Conservation (phyloP, 768 basidiomycete genomes). For the Lyophyllum shimeji region DNA sequence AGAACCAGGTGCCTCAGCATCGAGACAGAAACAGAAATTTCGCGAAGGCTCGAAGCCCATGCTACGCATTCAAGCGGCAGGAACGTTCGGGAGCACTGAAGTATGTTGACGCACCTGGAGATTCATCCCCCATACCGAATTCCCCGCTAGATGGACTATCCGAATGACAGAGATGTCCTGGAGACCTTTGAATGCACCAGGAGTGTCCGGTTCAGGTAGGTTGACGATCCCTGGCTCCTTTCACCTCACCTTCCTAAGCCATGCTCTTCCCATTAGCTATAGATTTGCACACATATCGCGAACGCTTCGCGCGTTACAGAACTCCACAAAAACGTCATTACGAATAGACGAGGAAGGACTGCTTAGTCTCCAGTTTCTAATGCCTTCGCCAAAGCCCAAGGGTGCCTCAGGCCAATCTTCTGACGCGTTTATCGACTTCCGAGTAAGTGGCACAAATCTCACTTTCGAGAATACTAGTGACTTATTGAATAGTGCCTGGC, state of each 20-base stretch:
- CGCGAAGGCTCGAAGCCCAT: constrained; percentile 49
- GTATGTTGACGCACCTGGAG: constrained; percentile 33
- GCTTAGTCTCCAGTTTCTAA: constrained; percentile 87
- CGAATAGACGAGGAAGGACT: constrained; percentile 83
- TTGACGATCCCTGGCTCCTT: not conserved
- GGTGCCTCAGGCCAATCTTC: constrained; percentile 34
- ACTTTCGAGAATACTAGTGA: not conserved
- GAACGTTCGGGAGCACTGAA: constrained; percentile 85
- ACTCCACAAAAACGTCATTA: constrained; percentile 85
- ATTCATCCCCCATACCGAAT: constrained; percentile 1
- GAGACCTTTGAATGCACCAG: constrained; percentile 84
- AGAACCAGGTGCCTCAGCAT: constrained; percentile 15
- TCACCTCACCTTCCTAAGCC: not conserved
- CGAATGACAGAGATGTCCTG: constrained; percentile 87
- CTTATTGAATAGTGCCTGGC: constrained; percentile 37
- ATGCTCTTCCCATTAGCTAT: constrained; percentile 54
- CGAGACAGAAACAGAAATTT: constrained; percentile 23
- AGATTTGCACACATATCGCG: constrained; percentile 75
- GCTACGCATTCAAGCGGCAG: constrained; percentile 78
- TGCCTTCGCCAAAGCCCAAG: constrained; percentile 55
- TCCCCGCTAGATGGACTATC: constrained; percentile 83
- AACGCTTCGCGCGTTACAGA: constrained; percentile 73
- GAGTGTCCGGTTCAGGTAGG: constrained; percentile 68
- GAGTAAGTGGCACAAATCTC: constrained; percentile 52
- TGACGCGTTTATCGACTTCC: constrained; percentile 84